phyloP scores from a whole-genome alignment of 305 asterid species.

The Galium porrigens region DNA sequence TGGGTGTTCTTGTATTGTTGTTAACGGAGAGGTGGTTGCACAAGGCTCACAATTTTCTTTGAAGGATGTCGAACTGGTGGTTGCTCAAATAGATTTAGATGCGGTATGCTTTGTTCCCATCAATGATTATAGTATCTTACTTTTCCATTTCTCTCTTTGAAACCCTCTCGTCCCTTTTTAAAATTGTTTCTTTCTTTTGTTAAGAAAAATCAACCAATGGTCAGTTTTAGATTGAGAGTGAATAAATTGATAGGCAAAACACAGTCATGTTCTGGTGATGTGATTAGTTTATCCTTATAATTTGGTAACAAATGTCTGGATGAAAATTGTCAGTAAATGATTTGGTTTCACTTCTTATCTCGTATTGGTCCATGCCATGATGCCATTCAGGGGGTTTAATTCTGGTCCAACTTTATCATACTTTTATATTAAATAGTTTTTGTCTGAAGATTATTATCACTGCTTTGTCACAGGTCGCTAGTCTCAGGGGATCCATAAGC shows the following conservation, averaged over 20 bases:
- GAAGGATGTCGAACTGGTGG: conserved; percentile 82
- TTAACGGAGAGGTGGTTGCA: conserved; percentile 89
- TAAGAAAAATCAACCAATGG: neutral
- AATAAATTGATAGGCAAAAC: neutral
- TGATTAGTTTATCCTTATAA: neutral
- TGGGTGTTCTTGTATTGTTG: conserved; percentile 88
- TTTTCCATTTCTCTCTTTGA: conserved; percentile 1
- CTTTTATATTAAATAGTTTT: neutral
- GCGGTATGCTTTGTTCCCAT: conserved; percentile 45
- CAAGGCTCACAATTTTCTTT: conserved; percentile 91
- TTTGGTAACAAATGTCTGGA: neutral
- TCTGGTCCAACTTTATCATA: neutral
- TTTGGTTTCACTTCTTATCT: neutral
- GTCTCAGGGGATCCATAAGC: conserved; percentile 88
- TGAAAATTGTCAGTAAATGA: conserved; percentile 1
- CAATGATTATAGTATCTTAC: conserved; percentile 3
- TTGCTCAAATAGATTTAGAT: conserved; percentile 92
- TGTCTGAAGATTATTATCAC: conserved; percentile 11
- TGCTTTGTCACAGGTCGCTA: conserved; percentile 54
- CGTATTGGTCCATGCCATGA: neutral
- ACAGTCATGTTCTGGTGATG: neutral
- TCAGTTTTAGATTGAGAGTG: neutral
- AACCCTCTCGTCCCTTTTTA: neutral
- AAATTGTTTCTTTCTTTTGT: neutral
- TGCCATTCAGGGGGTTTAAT: neutral